Evolutionary conservation across 2,329 filamentous ascomycete species (phyloP).

Genomic region (Chaetomium olivaceum): DNA sequence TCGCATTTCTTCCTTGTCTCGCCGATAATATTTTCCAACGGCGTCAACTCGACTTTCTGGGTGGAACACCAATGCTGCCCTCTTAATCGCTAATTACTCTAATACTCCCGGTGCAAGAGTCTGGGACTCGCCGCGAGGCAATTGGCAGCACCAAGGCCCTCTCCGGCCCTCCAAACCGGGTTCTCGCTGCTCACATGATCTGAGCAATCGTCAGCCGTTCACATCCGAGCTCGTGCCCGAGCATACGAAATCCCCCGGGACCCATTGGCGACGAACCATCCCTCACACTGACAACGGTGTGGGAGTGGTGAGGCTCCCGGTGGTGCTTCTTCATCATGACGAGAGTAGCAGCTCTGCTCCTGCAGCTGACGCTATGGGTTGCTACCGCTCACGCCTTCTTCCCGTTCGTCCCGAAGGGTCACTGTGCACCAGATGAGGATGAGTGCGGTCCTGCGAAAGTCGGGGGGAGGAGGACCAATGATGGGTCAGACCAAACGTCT

Average conservation of each 20-base stretch:
- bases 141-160: conserved; percentile 15
- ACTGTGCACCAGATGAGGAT: conserved; percentile 24
- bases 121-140: conserved; percentile 31
- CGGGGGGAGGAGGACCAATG: conserved; percentile 19
- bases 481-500: conserved; percentile 6
- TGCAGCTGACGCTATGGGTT: conserved; percentile 52
- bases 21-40: neutral
- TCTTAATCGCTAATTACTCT: conserved; percentile 36
- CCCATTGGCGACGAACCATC: conserved; percentile 21
- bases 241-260: neutral
- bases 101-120: conserved; percentile 34
- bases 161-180: conserved; percentile 1
- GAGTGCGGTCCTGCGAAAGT: conserved; percentile 15
- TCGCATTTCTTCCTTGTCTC: conserved; percentile 10
- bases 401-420: conserved; percentile 43
- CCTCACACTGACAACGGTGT: conserved; percentile 26
- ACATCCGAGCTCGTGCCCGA: conserved; percentile 4
- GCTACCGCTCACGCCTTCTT: conserved; percentile 51
- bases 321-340: conserved; percentile 43
- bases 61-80: conserved; percentile 28
- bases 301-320: conserved; percentile 30
- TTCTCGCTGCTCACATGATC: conserved; percentile 17
- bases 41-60: neutral
- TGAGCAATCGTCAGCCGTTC: conserved; percentile 19
- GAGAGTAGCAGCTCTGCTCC: conserved; percentile 39